Conservation (phyloP, 495 filamentous ascomycete species). For the Chaetomidium leptoderma region DNA sequence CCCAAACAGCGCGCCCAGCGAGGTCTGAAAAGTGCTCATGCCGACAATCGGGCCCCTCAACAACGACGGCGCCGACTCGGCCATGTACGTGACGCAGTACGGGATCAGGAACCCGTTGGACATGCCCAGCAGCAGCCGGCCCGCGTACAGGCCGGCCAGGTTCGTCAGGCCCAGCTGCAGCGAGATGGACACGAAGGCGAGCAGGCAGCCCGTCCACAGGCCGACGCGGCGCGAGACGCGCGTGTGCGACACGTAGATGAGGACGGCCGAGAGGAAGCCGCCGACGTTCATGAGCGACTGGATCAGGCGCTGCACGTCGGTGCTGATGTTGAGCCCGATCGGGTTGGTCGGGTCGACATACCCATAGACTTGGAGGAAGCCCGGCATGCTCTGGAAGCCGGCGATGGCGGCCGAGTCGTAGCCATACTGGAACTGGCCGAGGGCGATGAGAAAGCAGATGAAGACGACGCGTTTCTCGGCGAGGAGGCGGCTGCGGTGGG, state of each 20-base stretch:
- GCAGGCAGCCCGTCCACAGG: slow-evolving; percentile 41
- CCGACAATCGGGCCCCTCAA: slow-evolving; percentile 45
- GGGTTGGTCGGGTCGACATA: slow-evolving; percentile 37
- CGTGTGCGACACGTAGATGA: slow-evolving; percentile 40
- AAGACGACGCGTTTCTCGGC: slow-evolving; percentile 29
- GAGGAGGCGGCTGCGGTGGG: slow-evolving; percentile 14
- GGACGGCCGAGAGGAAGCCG: slow-evolving; percentile 36
- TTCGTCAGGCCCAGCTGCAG: slow-evolving; percentile 41
- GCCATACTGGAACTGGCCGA: slow-evolving; percentile 41
- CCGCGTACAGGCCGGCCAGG: slow-evolving; percentile 43
- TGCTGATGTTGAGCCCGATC: slow-evolving; percentile 33
- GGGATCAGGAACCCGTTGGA: slow-evolving; percentile 46
- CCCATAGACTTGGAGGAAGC: slow-evolving; percentile 45
- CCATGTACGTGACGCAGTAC: slow-evolving; percentile 45
- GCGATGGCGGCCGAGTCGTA: slow-evolving; percentile 41
- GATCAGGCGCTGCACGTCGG: slow-evolving; percentile 41
- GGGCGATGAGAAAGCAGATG: slow-evolving; percentile 31
- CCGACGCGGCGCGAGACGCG: slow-evolving; percentile 43
- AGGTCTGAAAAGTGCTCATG: slow-evolving; percentile 47
- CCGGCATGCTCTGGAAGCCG: slow-evolving; percentile 43
- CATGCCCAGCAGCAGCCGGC: slow-evolving; percentile 43
- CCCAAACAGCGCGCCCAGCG: slow-evolving; percentile 53
- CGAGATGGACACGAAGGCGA: slow-evolving; percentile 36
- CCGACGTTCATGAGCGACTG: slow-evolving; percentile 42
- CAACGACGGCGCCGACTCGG: slow-evolving; percentile 36